These are phyloP conservation scores for Paralagenidium karlingii DNA, from an alignment of 352 stramenopile species.

Conservation along the genomic window DNA sequence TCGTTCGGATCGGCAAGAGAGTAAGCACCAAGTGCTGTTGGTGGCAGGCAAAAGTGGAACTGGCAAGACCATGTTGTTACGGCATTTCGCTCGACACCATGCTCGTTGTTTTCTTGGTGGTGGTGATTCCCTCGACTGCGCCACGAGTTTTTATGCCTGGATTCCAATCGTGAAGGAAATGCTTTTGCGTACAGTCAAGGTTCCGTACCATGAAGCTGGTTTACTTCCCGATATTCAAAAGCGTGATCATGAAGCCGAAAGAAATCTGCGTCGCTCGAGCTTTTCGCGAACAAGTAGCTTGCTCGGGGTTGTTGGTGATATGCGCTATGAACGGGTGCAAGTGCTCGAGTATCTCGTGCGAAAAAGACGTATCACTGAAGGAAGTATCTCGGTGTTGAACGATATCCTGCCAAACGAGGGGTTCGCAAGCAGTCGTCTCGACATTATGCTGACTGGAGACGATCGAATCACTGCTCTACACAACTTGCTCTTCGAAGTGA, in stretches of 20 bases:
- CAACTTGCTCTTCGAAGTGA: conserved; percentile 37
- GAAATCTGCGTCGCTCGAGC: no score
- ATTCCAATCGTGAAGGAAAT: conserved; percentile 30
- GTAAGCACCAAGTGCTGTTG: conserved; percentile 25
- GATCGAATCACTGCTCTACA: conserved; percentile 31
- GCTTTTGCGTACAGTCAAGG: conserved; percentile 17
- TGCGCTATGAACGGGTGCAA: conserved; percentile 26
- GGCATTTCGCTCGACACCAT: conserved; percentile 36
- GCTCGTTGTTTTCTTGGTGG: conserved; percentile 35
- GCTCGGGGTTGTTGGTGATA: no score
- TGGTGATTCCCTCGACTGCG: conserved; percentile 40
- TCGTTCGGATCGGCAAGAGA: conserved; percentile 5
- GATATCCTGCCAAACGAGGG: conserved; percentile 35
- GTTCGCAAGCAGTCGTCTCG: conserved; percentile 8
- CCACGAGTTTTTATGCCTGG: conserved; percentile 47
- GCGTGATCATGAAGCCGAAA: no score
- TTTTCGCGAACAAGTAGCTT: no score
- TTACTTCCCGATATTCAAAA: no score
- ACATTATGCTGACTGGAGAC: conserved; percentile 19
- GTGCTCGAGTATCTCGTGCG: conserved; percentile 45
- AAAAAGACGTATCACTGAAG: conserved; percentile 22
- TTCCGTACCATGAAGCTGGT: no score
- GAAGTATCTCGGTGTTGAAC: conserved; percentile 28
- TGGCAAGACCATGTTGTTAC: conserved; percentile 53
- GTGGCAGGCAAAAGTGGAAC: conserved; percentile 45